These are phyloP conservation scores for Lupinus albus DNA, from an alignment of 306 rosid species.

Conservation along the genomic window DNA sequence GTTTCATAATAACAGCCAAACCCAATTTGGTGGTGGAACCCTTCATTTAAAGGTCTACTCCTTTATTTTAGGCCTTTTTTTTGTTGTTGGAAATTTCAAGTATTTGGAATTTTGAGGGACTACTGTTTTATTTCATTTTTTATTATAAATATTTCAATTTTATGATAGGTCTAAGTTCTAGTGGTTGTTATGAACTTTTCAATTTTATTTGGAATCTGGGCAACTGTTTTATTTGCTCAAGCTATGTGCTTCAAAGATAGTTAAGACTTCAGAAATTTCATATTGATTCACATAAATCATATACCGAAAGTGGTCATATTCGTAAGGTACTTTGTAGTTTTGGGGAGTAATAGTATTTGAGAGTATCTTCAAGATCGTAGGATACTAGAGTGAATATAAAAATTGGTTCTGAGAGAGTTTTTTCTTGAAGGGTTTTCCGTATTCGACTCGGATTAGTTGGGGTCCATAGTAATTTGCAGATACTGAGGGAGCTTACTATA, in stretches of 20 bases:
- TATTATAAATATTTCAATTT: background rate
- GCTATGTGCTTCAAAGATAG: background rate
- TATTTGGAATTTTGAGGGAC: conserved; percentile 18
- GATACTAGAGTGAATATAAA: background rate
- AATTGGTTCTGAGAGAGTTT: no score
- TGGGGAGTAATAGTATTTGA: conserved; percentile 5
- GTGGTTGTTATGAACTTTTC: background rate
- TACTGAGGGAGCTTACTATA: background rate
- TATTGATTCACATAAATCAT: background rate
- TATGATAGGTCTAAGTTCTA: background rate
- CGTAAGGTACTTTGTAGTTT: background rate
- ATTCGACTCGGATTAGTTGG: no score
- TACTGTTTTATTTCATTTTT: conserved; percentile 16
- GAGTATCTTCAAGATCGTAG: conserved; percentile 17
- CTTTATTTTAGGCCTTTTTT: background rate
- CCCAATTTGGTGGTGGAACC: conserved; percentile 87
- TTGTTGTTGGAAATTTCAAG: conserved; percentile 23
- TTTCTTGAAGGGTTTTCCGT: no score
- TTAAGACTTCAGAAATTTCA: background rate
- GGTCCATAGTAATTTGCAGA: no score
- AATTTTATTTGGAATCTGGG: no score
- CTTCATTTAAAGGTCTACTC: conserved; percentile 75
- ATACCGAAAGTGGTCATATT: background rate
- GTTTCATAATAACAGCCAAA: conserved; percentile 63
- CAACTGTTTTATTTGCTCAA: no score